phyloP scores from a whole-genome alignment of 192 early-diverging fungal genomes.

The Coemansia sp. region DNA sequence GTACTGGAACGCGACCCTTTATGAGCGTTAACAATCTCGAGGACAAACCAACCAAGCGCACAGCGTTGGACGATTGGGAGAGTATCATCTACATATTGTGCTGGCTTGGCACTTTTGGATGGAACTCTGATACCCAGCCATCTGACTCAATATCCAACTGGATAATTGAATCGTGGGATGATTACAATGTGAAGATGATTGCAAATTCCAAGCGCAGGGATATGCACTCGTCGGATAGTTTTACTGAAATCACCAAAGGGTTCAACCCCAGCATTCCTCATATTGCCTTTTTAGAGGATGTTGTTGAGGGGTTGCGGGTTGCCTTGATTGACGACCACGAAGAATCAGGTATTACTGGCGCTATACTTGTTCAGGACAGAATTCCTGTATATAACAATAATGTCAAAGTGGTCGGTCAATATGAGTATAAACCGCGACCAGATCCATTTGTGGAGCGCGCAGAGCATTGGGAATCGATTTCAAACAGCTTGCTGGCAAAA shows the following conservation, averaged over 20 bases:
- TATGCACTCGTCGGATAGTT: too few species aligned
- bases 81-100: slow-evolving; percentile 32
- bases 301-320: too few species aligned
- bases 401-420: too few species aligned
- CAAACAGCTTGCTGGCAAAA: background rate
- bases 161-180: too few species aligned
- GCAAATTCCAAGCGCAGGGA: background rate
- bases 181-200: background rate
- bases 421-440: background rate
- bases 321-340: background rate
- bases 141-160: too few species aligned
- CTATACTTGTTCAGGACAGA: background rate
- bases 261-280: too few species aligned
- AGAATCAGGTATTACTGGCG: background rate
- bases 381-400: too few species aligned
- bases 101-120: slow-evolving; percentile 25
- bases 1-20: too few species aligned
- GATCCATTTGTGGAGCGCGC: background rate
- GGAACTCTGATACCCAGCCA: background rate
- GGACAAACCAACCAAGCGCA: background rate
- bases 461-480: background rate
- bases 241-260: too few species aligned
- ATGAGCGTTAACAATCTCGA: too few species aligned
- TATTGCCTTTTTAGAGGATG: too few species aligned
- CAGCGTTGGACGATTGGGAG: slow-evolving; percentile 34